Evolutionary conservation across 352 stramenopile species (phyloP), one percentile per base, ranked within the genome.

Genomic region (Elongisporangium anandrum): DNA sequence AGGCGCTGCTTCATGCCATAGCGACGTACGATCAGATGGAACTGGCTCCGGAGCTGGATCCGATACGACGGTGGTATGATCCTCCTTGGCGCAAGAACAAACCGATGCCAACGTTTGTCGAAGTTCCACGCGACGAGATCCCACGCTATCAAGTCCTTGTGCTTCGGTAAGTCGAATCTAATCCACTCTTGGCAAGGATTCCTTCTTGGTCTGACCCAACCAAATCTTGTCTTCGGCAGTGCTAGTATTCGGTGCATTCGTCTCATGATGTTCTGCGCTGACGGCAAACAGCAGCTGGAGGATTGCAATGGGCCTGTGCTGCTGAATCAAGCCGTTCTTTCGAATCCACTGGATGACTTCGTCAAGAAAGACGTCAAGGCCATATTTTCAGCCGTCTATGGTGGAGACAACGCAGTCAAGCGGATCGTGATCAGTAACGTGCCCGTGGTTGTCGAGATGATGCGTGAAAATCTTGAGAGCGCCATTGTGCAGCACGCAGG

Each of bases 311-410:
- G 76, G 3, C 79, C 75, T 4, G 69, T 69, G 47, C 38, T 85
- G 9, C 64, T 92, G 15, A 87, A 90, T 53, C 64, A 65, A 5
- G 75, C 71, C n/a, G 78, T 73, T n/a, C 24, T 75, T 3, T 77
- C 79, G 19, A 84, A 88, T 50, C 66, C 74, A 20, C 75, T 92
- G 17, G 82, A 92, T 51, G 75, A 87, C 51, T 90, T 88, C 50
- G 73, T 92, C 13, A 73, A 83, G 61, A 82, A 83, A 38, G 79
- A 92, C 34, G 80, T 92, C 56, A 85, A 89, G 57, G 79, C 79
- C 51, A 87, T 92, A 50, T 90, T 92, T 62, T 69, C 70, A 3
- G 69, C 73, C 15, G 73, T 90, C 20, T 92, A 84, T 45, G 82
- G 79, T 20, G 82, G 82, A 26, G 78, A 84, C 10, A 85, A 90